A percentile compares a stretch with the other conserved stretches of the same genome.
These are phyloP conservation scores for Truncatella angustata DNA, from an alignment of 2,329 filamentous ascomycete genomes.

Conservation along the genomic window DNA sequence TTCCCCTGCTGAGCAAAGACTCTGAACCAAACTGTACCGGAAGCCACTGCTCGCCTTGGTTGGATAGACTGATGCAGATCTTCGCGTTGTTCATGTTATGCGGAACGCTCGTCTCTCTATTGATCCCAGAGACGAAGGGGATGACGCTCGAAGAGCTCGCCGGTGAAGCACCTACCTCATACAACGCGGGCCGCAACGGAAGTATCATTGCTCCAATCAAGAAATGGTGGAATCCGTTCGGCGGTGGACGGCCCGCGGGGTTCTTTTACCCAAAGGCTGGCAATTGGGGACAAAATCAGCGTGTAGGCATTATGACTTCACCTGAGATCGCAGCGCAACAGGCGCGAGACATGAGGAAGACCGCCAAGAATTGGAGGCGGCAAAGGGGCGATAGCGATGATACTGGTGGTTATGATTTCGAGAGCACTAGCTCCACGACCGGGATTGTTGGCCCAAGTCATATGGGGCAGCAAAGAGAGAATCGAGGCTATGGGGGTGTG, in stretches of 20 bases:
- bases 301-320: constrained; percentile 42
- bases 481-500: constrained; percentile 19
- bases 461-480: constrained; percentile 4
- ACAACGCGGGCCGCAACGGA: constrained; percentile 50
- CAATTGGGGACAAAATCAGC: constrained; percentile 24
- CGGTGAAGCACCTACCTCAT: constrained; percentile 63
- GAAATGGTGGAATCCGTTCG: constrained; percentile 44
- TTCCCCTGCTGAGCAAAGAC: constrained; percentile 59
- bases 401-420: constrained; percentile 15
- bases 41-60: constrained; percentile 53
- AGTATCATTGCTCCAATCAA: constrained; percentile 39
- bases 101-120: constrained; percentile 64
- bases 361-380: constrained; percentile 19
- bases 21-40: constrained; percentile 47
- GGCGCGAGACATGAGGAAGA: constrained; percentile 15
- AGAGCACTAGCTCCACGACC: constrained; percentile 24
- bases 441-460: constrained; percentile 16
- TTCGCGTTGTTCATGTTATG: constrained; percentile 79
- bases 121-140: constrained; percentile 78
- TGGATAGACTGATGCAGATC: constrained; percentile 73
- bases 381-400: constrained; percentile 10
- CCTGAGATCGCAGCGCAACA: constrained; percentile 34
- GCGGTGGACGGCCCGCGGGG: constrained; percentile 49
- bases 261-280: constrained; percentile 42
- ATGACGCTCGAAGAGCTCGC: constrained; percentile 70